phyloP scores from a whole-genome alignment of 202 grass and related monocot genomes.

The Bolboschoenoplectus hybrid region DNA sequence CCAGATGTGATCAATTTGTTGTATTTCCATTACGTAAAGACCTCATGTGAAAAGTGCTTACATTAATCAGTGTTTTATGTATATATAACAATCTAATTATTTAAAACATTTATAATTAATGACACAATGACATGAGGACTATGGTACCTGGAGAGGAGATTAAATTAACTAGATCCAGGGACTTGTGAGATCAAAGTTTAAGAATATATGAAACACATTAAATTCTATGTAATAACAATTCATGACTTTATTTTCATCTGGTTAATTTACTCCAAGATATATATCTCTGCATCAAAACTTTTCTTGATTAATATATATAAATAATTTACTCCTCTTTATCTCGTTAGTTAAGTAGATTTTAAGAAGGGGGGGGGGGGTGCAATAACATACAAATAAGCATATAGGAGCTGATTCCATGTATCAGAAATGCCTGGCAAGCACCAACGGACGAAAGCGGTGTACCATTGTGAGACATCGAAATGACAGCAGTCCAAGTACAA shows the following conservation, averaged over 20 bases:
- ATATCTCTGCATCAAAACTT: not conserved
- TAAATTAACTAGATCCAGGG: not conserved
- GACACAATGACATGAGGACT: not conserved
- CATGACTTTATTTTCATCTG: not conserved
- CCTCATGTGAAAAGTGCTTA: conserved; percentile 31
- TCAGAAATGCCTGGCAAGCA: conserved; percentile 62
- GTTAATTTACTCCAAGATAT: not conserved
- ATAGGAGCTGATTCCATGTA: conserved; percentile 65
- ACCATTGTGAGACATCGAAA: not conserved
- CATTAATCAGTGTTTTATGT: not conserved
- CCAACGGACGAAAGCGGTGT: conserved; percentile 66
- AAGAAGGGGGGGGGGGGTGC: not conserved
- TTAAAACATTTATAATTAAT: not conserved
- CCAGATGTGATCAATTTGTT: conserved; percentile 40
- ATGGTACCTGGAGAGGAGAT: not conserved
- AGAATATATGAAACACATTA: not conserved
- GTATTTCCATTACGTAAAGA: not conserved
- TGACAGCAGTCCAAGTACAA: conserved; percentile 39
- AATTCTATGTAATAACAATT: not conserved
- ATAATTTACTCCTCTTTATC: not conserved
- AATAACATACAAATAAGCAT: conserved; percentile 45
- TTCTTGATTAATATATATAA: not conserved
- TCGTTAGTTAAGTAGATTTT: not conserved
- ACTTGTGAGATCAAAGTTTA: not conserved
- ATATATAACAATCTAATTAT: not conserved